A percentile compares a stretch with the other conserved stretches of the same genome.
Evolutionary conservation across 495 filamentous ascomycete genomes (phyloP).

Genomic region (Penicillium macrosclerotiorum): DNA sequence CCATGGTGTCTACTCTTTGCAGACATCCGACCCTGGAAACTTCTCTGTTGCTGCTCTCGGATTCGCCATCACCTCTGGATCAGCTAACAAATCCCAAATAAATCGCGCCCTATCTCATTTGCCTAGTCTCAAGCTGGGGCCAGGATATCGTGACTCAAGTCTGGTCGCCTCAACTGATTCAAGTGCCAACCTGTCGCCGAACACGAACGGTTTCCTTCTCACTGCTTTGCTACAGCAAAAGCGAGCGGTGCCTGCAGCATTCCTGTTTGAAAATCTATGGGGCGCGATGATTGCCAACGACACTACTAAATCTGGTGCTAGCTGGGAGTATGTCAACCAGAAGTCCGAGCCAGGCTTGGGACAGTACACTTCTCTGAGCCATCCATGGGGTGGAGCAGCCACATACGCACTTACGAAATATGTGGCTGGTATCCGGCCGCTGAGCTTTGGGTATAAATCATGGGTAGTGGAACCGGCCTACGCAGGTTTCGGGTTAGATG

Average conservation of each 20-base stretch:
- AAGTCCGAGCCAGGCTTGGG: slow-evolving; percentile 32
- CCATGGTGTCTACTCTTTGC: too few species aligned
- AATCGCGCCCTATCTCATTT: neutral
- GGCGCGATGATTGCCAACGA: slow-evolving; percentile 28
- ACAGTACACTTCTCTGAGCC: slow-evolving; percentile 30
- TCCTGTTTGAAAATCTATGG: slow-evolving; percentile 29
- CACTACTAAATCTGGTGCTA: slow-evolving; percentile 30
- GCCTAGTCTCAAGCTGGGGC: slow-evolving; percentile 8
- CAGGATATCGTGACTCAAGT: slow-evolving; percentile 11
- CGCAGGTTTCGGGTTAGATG: too few species aligned
- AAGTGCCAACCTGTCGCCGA: slow-evolving; percentile 9
- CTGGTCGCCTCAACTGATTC: neutral
- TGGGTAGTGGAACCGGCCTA: too few species aligned
- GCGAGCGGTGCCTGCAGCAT: slow-evolving; percentile 1
- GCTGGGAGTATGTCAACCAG: slow-evolving; percentile 36
- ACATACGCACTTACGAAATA: too few species aligned
- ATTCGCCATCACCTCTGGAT: too few species aligned
- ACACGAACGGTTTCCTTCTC: slow-evolving; percentile 14
- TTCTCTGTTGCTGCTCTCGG: too few species aligned
- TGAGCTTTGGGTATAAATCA: too few species aligned
- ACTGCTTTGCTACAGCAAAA: too few species aligned
- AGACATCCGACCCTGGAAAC: too few species aligned
- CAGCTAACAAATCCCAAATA: too few species aligned
- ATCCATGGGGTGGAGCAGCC: slow-evolving; percentile 38
- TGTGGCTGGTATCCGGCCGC: too few species aligned